Conservation (phyloP, 2,329 filamentous ascomycete species). For the Colletotrichum cuscutae region DNA sequence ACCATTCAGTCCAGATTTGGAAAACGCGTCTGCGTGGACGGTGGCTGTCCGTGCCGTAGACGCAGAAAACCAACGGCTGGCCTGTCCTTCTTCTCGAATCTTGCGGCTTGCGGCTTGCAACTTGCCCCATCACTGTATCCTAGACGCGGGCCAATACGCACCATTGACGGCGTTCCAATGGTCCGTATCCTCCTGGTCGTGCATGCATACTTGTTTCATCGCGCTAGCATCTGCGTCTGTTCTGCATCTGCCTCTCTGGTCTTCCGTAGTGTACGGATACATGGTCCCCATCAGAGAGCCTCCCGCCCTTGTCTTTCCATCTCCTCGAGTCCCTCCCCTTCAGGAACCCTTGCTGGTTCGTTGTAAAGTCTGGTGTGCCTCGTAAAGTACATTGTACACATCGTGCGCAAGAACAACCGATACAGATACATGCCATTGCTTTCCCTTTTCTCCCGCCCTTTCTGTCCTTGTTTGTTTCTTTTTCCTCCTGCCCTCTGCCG, state of each 20-base stretch:
- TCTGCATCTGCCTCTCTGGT: neutral
- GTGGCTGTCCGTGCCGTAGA: neutral
- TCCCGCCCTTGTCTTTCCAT: neutral
- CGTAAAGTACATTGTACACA: slow-evolving; percentile 11
- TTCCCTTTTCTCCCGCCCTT: slow-evolving; percentile 30
- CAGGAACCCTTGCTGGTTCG: neutral
- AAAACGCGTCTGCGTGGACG: neutral
- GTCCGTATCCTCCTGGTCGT: slow-evolving; percentile 14
- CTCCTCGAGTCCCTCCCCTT: neutral
- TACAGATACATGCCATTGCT: slow-evolving; percentile 29
- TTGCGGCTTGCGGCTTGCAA: neutral
- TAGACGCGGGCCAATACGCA: slow-evolving; percentile 15
- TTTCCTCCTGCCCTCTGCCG: neutral
- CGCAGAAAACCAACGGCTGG: neutral
- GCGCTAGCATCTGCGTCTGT: slow-evolving; percentile 23
- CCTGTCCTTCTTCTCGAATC: neutral
- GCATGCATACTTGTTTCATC: slow-evolving; percentile 34
- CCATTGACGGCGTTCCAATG: slow-evolving; percentile 30
- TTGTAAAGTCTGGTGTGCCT: neutral
- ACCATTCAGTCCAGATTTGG: neutral
- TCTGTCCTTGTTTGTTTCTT: slow-evolving; percentile 10
- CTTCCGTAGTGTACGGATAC: neutral
- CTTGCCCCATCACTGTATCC: slow-evolving; percentile 4
- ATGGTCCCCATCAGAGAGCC: neutral
- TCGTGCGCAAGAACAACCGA: neutral